phyloP scores from a whole-genome alignment of 257 asterid species.

The Solanum sejunctum region DNA sequence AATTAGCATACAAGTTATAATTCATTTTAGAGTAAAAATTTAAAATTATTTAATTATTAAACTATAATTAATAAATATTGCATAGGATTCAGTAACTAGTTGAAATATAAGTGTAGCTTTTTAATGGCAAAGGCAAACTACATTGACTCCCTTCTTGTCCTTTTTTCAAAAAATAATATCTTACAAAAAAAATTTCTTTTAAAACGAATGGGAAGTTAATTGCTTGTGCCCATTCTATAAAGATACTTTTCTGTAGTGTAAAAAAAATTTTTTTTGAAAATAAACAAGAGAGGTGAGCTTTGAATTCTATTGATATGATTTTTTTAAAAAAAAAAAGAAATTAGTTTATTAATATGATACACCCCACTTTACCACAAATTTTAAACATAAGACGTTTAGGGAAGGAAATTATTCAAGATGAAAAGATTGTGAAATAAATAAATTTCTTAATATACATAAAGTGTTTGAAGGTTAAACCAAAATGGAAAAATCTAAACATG shows the following conservation, averaged over 20 bases:
- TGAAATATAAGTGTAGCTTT: too few relatives aligned
- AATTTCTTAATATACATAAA: not conserved
- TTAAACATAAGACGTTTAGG: not conserved
- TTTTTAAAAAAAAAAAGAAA: too few relatives aligned
- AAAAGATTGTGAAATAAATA: not conserved
- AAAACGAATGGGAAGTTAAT: not conserved
- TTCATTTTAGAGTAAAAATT: too few relatives aligned
- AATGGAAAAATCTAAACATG: not conserved
- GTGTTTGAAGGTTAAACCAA: not conserved
- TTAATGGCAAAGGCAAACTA: not conserved
- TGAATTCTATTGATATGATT: not conserved
- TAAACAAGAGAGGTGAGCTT: not conserved
- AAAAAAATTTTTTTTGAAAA: not conserved
- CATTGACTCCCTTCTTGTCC: not conserved
- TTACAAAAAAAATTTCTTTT: not conserved
- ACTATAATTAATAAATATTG: too few relatives aligned
- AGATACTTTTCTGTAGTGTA: not conserved
- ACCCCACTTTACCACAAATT: not conserved
- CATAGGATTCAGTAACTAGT: too few relatives aligned
- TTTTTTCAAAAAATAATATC: too few relatives aligned
- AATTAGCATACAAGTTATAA: too few relatives aligned
- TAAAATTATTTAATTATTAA: too few relatives aligned
- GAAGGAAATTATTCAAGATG: not conserved
- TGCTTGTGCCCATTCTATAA: not conserved
- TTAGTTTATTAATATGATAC: not conserved